phyloP scores from a whole-genome alignment of 169 alveolate species.

The Perkinsus marinus region DNA sequence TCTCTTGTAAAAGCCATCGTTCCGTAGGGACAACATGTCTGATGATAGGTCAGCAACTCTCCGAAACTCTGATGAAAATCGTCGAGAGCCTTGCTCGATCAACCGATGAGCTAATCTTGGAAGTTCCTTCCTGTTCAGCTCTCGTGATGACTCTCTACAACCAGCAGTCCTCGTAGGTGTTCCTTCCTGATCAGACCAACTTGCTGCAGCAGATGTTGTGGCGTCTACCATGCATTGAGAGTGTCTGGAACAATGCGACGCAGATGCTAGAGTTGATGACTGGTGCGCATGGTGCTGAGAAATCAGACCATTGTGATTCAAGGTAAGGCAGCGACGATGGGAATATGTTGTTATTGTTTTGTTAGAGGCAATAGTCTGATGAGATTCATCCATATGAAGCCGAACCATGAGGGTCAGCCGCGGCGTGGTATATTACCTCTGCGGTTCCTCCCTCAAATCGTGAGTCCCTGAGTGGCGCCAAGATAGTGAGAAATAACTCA shows the following conservation, averaged over 20 bases:
- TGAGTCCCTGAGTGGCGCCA: neutral
- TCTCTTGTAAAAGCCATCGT: neutral
- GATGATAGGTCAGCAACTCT: neutral
- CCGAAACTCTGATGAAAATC: neutral
- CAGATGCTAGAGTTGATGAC: no score
- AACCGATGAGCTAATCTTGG: neutral
- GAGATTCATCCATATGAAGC: neutral
- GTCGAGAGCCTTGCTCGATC: neutral
- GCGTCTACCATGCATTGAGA: neutral
- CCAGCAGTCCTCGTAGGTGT: neutral
- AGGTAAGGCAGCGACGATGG: no score
- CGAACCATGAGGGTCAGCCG: neutral
- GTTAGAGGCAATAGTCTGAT: neutral
- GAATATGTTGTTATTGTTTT: no score
- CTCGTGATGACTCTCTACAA: neutral
- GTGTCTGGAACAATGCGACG: neutral
- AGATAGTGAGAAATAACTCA: neutral
- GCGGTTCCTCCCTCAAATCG: neutral
- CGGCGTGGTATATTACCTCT: neutral
- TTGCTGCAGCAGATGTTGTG: neutral
- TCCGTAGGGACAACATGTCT: neutral
- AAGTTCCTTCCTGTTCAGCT: neutral
- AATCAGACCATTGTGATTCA: no score
- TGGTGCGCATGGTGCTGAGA: no score
- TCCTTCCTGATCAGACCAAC: neutral